These are phyloP conservation scores for Flueggea neowawraea DNA, from an alignment of 441 rosid species.

Conservation along the genomic window DNA sequence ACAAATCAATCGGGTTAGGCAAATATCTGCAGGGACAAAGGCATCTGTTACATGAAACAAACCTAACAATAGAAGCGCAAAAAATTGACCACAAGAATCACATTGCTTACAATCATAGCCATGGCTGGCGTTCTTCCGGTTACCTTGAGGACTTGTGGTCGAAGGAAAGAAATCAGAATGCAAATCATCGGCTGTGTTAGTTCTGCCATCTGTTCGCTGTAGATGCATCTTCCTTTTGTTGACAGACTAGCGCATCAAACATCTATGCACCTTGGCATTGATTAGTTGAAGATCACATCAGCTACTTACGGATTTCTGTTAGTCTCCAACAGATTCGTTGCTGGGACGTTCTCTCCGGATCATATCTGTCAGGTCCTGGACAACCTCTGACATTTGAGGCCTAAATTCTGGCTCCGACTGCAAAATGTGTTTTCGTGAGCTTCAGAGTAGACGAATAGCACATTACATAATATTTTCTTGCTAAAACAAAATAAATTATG, in stretches of 20 bases:
- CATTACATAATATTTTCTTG: too few species aligned
- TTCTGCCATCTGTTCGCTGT: constrained; percentile 5
- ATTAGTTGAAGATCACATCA: constrained; percentile 13
- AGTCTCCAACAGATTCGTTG: constrained; percentile 40
- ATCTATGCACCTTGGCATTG: constrained; percentile 14
- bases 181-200: constrained; percentile 17
- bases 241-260: too few species aligned
- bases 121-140: background rate
- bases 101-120: constrained; percentile 9
- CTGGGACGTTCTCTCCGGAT: constrained; percentile 60
- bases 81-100: constrained; percentile 19
- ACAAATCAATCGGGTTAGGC: constrained; percentile 30
- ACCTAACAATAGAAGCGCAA: constrained; percentile 22
- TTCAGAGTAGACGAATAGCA: background rate
- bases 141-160: constrained; percentile 6
- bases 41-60: constrained; percentile 15
- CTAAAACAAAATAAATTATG: too few species aligned
- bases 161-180: constrained; percentile 10
- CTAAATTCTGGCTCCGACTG: constrained; percentile 86
- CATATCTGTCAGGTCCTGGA: constrained; percentile 87
- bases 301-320: constrained; percentile 6
- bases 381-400: constrained; percentile 90
- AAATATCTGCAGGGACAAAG: constrained; percentile 15
- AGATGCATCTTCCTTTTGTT: background rate
- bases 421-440: background rate